Conservation (phyloP, 1,284 basidiomycete genomes). For the Takashimella tepidaria region DNA sequence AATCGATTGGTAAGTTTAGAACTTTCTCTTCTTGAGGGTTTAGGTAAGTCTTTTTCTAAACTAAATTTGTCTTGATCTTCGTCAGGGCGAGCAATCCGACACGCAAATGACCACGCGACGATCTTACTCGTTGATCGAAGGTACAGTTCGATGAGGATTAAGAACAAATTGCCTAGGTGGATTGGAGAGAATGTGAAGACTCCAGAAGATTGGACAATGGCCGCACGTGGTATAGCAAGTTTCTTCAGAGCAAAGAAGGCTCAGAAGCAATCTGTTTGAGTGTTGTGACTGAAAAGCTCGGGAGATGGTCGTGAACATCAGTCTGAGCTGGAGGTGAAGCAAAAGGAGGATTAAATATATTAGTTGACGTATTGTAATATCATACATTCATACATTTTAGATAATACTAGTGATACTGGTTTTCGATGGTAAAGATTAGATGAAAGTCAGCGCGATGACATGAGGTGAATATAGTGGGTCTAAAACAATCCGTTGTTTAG, state of each 20-base stretch:
- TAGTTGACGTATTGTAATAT: too few species aligned
- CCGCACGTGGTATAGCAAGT: constrained; percentile 61
- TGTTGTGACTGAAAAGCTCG: too few species aligned
- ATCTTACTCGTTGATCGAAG: constrained; percentile 75
- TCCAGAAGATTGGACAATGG: constrained; percentile 66
- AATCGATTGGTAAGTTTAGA: constrained; percentile 74
- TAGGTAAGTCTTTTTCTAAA: too few species aligned
- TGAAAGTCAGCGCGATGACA: too few species aligned
- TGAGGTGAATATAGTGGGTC: too few species aligned
- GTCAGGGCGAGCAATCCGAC: constrained; percentile 80
- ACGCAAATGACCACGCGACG: constrained; percentile 78
- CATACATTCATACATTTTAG: too few species aligned
- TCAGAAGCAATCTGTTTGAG: too few species aligned
- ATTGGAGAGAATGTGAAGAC: constrained; percentile 64
- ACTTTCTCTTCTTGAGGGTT: not conserved
- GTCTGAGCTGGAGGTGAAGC: too few species aligned
- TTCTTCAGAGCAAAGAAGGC: constrained; percentile 57
- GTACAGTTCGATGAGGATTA: constrained; percentile 63
- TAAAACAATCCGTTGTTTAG: too few species aligned
- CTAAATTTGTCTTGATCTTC: constrained; percentile 7
- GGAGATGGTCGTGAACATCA: too few species aligned
- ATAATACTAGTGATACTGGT: too few species aligned
- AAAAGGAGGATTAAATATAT: constrained; percentile 9
- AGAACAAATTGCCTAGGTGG: constrained; percentile 78
- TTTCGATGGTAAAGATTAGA: too few species aligned